A percentile compares a stretch with the other conserved stretches of the same genome.
phyloP scores from a whole-genome alignment of 164 flowering plant species.

The Liriodendron chinense region DNA sequence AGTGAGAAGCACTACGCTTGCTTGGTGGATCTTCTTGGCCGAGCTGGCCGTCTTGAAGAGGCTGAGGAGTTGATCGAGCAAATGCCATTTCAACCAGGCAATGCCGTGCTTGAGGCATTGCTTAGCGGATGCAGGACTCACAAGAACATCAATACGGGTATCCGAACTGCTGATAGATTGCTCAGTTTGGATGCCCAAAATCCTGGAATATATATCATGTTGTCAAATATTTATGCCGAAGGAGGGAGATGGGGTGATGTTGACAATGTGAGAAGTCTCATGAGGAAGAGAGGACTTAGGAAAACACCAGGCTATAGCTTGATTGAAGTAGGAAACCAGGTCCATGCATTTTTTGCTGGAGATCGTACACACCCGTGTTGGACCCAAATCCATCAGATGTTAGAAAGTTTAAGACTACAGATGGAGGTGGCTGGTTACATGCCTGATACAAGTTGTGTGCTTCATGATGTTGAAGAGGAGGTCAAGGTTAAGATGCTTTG shows the following conservation, averaged over 20 bases:
- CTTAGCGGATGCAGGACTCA: constrained; percentile 38
- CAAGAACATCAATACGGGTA: constrained; percentile 35
- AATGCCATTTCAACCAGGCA: constrained; percentile 36
- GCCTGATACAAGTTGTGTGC: constrained; percentile 39
- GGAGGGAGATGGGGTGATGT: constrained; percentile 42
- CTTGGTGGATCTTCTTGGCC: constrained; percentile 40
- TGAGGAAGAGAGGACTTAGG: constrained; percentile 36
- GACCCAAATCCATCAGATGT: constrained; percentile 21
- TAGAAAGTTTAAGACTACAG: constrained; percentile 24
- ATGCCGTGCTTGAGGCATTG: constrained; percentile 32
- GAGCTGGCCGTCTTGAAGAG: constrained; percentile 43
- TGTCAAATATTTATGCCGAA: constrained; percentile 47
- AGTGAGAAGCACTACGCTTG: constrained; percentile 42
- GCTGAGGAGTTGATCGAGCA: constrained; percentile 28
- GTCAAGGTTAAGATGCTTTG: constrained; percentile 33
- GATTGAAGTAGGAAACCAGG: constrained; percentile 31
- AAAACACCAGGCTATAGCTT: constrained; percentile 44
- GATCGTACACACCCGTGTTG: constrained; percentile 36
- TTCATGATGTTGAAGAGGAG: constrained; percentile 36
- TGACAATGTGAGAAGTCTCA: constrained; percentile 31
- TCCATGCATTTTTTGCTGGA: constrained; percentile 37
- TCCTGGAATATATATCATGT: constrained; percentile 36
- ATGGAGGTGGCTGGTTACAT: constrained; percentile 35
- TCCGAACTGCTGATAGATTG: constrained; percentile 35
- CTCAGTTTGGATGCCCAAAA: constrained; percentile 34